phyloP scores from a whole-genome alignment of 306 rosid species.

The Nissolia schottii region DNA sequence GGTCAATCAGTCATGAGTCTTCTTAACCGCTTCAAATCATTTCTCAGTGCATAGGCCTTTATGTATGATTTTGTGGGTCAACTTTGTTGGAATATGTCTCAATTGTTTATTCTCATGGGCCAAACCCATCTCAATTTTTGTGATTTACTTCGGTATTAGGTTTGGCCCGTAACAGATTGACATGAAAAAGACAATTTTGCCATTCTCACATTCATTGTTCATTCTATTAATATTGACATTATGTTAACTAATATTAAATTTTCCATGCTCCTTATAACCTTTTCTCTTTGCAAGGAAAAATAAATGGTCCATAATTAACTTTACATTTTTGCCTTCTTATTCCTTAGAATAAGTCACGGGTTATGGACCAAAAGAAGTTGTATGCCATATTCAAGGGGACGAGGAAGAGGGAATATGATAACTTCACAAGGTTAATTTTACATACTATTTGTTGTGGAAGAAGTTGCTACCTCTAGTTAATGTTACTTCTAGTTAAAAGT shows the following conservation, averaged over 20 bases:
- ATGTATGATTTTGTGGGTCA: no score
- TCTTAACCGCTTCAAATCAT: no score
- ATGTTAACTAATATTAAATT: slow-evolving; percentile 17
- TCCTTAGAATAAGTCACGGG: slow-evolving; percentile 31
- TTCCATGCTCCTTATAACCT: slow-evolving; percentile 17
- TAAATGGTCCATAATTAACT: slow-evolving; percentile 33
- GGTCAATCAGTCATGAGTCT: no score
- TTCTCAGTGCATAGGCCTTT: no score
- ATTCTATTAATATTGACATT: slow-evolving; percentile 3
- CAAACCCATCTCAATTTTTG: no score
- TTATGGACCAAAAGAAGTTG: slow-evolving; percentile 27
- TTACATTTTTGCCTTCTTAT: slow-evolving; percentile 29
- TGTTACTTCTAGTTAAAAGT: no score
- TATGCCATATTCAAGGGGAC: slow-evolving; percentile 18
- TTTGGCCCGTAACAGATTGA: neutral
- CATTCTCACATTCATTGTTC: neutral
- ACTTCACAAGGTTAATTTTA: slow-evolving; percentile 27
- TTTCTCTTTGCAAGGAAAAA: slow-evolving; percentile 20
- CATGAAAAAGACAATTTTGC: slow-evolving; percentile 9
- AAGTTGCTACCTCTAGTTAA: no score
- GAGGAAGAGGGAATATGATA: neutral
- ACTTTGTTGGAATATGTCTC: no score
- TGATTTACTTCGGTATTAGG: no score
- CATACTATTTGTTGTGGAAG: slow-evolving; percentile 23
- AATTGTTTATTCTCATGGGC: no score